Evolutionary conservation across 768 basidiomycete genomes (phyloP).

Genomic region (Ephemerocybe angulata): DNA sequence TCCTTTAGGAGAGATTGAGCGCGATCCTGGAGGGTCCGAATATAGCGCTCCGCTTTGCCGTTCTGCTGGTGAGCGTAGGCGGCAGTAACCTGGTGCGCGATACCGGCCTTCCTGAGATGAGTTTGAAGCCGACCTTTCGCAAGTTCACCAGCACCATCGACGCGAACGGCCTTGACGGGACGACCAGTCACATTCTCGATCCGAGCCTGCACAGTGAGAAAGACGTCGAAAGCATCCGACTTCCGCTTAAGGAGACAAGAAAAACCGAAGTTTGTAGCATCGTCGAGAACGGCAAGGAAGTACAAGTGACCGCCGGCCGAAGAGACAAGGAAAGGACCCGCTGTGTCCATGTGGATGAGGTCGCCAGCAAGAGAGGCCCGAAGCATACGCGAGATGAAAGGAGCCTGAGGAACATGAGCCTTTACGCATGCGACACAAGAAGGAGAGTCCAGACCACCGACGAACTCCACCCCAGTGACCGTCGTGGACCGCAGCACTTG

Average conservation of each 20-base stretch:
- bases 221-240: slow-evolving; percentile 5
- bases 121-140: neutral
- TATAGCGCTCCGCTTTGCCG: slow-evolving; percentile 26
- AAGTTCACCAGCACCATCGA: neutral
- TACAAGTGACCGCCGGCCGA: slow-evolving; percentile 4
- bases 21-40: slow-evolving; percentile 25
- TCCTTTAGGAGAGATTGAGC: slow-evolving; percentile 21
- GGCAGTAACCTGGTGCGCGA: no score
- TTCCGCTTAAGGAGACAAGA: slow-evolving; percentile 7
- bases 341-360: slow-evolving; percentile 25
- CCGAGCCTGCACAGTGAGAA: neutral
- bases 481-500: slow-evolving; percentile 14
- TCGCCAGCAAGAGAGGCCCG: slow-evolving; percentile 13
- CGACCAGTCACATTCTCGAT: neutral
- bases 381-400: slow-evolving; percentile 2
- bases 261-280: no score
- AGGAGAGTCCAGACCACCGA: slow-evolving; percentile 1
- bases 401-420: slow-evolving; percentile 18
- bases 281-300: slow-evolving; percentile 17
- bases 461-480: slow-evolving; percentile 14
- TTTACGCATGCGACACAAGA: slow-evolving; percentile 22
- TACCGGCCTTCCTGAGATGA: slow-evolving; percentile 15
- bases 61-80: no score
- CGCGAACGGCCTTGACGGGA: neutral
- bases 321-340: no score